Evolutionary conservation across 202 grass and related monocot genomes (phyloP).

Genomic region (Bolboschoenoplectus hybrid): DNA sequence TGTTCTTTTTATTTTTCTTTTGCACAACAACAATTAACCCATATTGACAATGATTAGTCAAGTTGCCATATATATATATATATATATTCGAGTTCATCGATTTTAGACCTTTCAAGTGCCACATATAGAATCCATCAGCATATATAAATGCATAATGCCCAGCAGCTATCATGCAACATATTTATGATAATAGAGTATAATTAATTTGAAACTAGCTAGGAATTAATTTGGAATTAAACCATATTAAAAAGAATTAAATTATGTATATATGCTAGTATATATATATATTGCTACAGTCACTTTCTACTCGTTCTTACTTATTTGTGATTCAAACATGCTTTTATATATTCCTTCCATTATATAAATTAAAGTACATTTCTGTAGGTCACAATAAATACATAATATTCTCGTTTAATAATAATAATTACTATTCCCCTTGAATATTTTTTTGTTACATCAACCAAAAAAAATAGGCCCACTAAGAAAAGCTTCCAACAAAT

Average conservation of each 20-base stretch:
- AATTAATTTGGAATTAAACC: neutral
- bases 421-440: neutral
- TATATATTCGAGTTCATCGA: constrained; percentile 31
- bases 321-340: constrained; percentile 2
- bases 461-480: constrained; percentile 36
- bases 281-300: neutral
- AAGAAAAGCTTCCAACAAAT: constrained; percentile 35
- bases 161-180: constrained; percentile 30
- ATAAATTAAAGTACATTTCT: neutral
- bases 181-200: neutral
- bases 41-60: constrained; percentile 29
- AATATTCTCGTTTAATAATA: neutral
- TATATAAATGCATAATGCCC: neutral
- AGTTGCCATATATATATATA: constrained; percentile 12
- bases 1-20: neutral
- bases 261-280: no score
- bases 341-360: neutral
- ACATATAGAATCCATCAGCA: neutral
- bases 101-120: constrained; percentile 31
- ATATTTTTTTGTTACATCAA: constrained; percentile 34
- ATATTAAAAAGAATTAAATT: neutral
- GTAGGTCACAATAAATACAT: constrained; percentile 6
- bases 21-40: neutral
- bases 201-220: neutral
- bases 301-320: neutral